Evolutionary conservation across 805 yeast species (phyloP), one percentile per base, ranked within the genome.

Genomic region (Spathaspora arborariae): DNA sequence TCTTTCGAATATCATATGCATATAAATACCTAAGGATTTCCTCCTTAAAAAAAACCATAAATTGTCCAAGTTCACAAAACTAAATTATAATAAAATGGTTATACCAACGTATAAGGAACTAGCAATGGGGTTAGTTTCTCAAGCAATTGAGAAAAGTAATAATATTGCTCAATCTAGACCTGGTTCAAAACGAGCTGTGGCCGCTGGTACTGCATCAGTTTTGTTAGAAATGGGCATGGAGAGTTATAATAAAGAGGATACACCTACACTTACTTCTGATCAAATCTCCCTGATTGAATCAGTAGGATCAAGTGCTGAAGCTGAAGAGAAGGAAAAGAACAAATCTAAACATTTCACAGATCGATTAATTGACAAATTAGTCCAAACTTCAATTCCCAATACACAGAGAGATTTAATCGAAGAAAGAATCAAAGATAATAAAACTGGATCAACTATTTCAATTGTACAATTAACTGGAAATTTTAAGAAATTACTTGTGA

Each of bases 391-490:
- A 1, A 60, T 81, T 15, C 78, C 80, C 3, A 70, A 64, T n/a
- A 73, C 70, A n/a, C n/a, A n/a, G n/a, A n/a, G n/a, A n/a, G n/a
- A n/a, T n/a, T n/a, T n/a, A n/a, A n/a, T n/a, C n/a, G n/a, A 72
- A 35, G 57, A 55, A 16, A 59, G 80, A 42, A 33, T 83, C 82
- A 24, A 24, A 5, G 27, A 13, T 8, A 13, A 22, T 22, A 22
- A 13, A 5, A 13, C 13, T n/a, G 68, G 74, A 0, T n/a, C n/a
- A n/a, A n/a, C n/a, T n/a, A 65, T 86, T 7, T 84, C 92, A 5
- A 68, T 87, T 0, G 60, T 82, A 4, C 62, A 72, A 4, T 64
- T 88, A 42, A 72, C 80, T 1, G 67, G 74, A 15, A 87, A 86
- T 62, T 68, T 87, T 58, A 76, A 79, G 50, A 70, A 72, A 34